Evolutionary conservation across 148 eudicot species (phyloP).

Genomic region (Rhododendron ferrugineum): DNA sequence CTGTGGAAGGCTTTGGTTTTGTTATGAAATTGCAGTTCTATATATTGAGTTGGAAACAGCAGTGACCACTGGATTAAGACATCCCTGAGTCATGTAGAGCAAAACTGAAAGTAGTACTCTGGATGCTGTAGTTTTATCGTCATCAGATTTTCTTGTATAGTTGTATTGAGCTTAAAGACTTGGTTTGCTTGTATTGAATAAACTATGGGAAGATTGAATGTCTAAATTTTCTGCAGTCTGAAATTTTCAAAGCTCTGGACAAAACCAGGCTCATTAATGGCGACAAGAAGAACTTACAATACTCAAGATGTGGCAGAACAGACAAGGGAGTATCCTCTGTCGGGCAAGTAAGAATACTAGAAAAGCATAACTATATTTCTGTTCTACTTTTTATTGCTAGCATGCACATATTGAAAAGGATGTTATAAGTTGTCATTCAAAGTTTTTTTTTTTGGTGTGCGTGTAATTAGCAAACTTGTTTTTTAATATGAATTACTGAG

Average conservation of each 20-base stretch:
- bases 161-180: not conserved
- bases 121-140: not conserved
- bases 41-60: not conserved
- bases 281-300: slow-evolving; percentile 60
- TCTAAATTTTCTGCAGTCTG: slow-evolving; percentile 50
- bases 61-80: not conserved
- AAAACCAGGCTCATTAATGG: slow-evolving; percentile 64
- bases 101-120: not conserved
- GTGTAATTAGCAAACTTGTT: not conserved
- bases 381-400: not conserved
- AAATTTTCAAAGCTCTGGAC: slow-evolving; percentile 74
- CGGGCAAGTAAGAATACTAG: slow-evolving; percentile 63
- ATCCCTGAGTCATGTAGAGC: not conserved
- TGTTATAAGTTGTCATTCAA: not conserved
- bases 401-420: not conserved
- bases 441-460: not conserved
- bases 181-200: slow-evolving; percentile 7
- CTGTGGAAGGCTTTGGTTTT: not conserved
- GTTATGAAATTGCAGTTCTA: not conserved
- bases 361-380: not conserved
- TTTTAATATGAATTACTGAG: not conserved
- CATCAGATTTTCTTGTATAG: not conserved
- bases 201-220: not conserved
- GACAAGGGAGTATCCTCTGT: slow-evolving; percentile 94
- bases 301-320: slow-evolving; percentile 96